These are phyloP conservation scores for Ustilago loliicola DNA, from an alignment of 1,284 basidiomycete genomes.

Conservation along the genomic window DNA sequence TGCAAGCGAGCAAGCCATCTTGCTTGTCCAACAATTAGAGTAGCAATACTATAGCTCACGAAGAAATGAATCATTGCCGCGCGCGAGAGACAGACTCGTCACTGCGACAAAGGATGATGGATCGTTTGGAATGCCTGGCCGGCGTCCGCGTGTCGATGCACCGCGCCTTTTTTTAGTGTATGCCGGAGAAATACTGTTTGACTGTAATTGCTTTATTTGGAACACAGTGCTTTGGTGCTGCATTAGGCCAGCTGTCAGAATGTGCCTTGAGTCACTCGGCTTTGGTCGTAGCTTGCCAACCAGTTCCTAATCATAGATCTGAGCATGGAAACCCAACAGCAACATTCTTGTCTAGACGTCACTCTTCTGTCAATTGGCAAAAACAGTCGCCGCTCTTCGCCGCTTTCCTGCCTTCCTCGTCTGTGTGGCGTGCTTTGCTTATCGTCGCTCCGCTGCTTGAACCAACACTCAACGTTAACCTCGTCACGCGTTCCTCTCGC, in stretches of 20 bases:
- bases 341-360: conserved; percentile 18
- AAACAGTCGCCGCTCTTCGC: conserved; percentile 18
- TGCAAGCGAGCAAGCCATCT: too few relatives aligned
- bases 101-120: conserved; percentile 7
- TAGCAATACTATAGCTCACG: too few relatives aligned
- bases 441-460: neutral
- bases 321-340: too few relatives aligned
- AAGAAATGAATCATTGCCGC: neutral
- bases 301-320: neutral
- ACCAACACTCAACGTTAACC: neutral
- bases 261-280: conserved; percentile 2
- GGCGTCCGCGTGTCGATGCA: neutral
- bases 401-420: conserved; percentile 4
- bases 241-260: conserved; percentile 17
- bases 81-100: neutral
- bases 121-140: conserved; percentile 6
- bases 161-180: neutral
- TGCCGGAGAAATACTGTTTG: too few relatives aligned
- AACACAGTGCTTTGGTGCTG: neutral
- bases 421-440: neutral
- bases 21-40: too few relatives aligned
- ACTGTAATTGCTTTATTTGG: neutral
- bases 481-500: neutral
- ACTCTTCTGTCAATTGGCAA: conserved; percentile 3
- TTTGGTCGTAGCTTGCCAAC: neutral